phyloP scores from a whole-genome alignment of 2,329 filamentous ascomycete genomes.

The Didymella keratinophila region DNA sequence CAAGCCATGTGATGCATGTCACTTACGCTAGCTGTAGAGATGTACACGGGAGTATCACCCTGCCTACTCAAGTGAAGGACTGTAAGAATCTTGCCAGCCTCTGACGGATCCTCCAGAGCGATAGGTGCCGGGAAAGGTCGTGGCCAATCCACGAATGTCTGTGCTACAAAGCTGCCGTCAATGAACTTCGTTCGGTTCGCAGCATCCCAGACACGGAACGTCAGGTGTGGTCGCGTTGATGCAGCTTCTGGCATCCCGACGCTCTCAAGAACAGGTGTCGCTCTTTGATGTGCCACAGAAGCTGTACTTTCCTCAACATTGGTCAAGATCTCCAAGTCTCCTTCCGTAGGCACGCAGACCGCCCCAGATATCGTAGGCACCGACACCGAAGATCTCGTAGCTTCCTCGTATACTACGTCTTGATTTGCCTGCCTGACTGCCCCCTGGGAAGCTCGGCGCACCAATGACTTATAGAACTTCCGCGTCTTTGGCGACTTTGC shows the following conservation, averaged over 20 bases:
- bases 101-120: neutral
- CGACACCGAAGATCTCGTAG: neutral
- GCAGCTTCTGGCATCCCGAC: no score
- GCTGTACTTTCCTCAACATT: neutral
- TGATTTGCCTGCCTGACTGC: neutral
- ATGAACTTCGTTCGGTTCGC: conserved; percentile 8
- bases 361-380: neutral
- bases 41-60: conserved; percentile 14
- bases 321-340: neutral
- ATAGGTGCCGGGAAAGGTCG: conserved; percentile 13
- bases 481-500: conserved; percentile 4
- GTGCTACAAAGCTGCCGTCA: conserved; percentile 16
- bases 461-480: neutral
- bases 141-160: conserved; percentile 1
- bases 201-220: conserved; percentile 21
- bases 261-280: neutral
- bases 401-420: neutral
- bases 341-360: neutral
- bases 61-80: conserved; percentile 8
- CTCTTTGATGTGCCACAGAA: neutral
- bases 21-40: conserved; percentile 17
- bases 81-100: neutral
- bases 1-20: neutral
- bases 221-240: neutral
- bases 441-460: neutral